Evolutionary conservation across 371 early-diverging fungal species (phyloP).

Genomic region (Actinomucor elegans): DNA sequence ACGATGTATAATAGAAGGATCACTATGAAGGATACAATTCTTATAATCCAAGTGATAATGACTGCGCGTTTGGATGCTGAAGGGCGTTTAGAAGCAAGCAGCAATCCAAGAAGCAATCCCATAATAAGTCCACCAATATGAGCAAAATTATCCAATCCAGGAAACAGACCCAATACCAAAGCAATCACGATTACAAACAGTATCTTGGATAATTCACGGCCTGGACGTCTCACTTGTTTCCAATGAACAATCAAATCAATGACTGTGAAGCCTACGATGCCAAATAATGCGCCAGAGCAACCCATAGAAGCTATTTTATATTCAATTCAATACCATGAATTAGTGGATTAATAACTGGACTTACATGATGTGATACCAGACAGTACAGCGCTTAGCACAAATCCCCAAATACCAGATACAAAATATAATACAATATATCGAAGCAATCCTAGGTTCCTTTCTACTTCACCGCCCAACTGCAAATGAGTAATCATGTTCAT

Average conservation of each 20-base stretch:
- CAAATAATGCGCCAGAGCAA: constrained; percentile 77
- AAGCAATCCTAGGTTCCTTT: constrained; percentile 67
- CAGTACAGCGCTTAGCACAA: constrained; percentile 72
- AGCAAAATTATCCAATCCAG: constrained; percentile 77
- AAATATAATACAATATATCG: constrained; percentile 47
- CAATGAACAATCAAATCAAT: constrained; percentile 75
- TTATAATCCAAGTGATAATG: constrained; percentile 32
- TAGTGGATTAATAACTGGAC: constrained; percentile 14
- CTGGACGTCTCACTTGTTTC: constrained; percentile 59
- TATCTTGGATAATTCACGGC: constrained; percentile 64
- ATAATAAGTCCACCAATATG: constrained; percentile 64
- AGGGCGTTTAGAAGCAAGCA: constrained; percentile 39
- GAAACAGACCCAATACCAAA: constrained; percentile 69
- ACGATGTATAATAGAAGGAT: constrained; percentile 37
- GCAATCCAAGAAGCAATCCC: constrained; percentile 48
- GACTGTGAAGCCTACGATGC: constrained; percentile 67
- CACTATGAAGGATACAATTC: constrained; percentile 32
- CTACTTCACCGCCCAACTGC: constrained; percentile 62
- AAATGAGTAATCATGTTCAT: constrained; percentile 72
- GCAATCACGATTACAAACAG: constrained; percentile 60
- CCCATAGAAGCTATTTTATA: constrained; percentile 62
- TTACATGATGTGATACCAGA: constrained; percentile 42
- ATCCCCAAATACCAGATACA: constrained; percentile 69
- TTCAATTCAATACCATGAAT: not conserved
- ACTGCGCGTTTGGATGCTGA: constrained; percentile 32